phyloP scores from a whole-genome alignment of 2,329 filamentous ascomycete genomes.

The Colletotrichum orchidophilum region DNA sequence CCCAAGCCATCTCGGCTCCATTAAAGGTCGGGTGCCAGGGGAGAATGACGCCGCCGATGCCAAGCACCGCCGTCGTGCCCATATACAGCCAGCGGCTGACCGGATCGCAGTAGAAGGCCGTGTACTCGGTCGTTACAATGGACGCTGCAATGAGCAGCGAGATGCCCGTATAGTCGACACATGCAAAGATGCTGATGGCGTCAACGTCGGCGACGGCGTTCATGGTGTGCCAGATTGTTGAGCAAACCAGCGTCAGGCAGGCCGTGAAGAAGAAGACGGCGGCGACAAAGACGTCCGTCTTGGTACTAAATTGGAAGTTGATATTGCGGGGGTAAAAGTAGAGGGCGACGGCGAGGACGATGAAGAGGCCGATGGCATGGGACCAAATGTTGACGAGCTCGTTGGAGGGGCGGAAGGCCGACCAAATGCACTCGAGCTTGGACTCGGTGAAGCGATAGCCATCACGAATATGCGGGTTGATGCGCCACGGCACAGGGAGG shows the following conservation, averaged over 20 bases:
- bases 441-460: constrained; percentile 96
- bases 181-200: constrained; percentile 93
- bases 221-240: constrained; percentile 98
- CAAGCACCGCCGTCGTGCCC: constrained; percentile 79
- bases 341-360: constrained; percentile 89
- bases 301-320: constrained; percentile 88
- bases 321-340: constrained; percentile 93
- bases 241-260: constrained; percentile 94
- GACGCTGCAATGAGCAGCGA: constrained; percentile 93
- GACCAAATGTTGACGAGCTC: constrained; percentile 99
- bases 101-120: constrained; percentile 98
- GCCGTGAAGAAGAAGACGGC: constrained; percentile 96
- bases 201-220: constrained; percentile 92
- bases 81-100: constrained; percentile 89
- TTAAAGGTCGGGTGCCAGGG: constrained; percentile 98
- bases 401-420: constrained; percentile 86
- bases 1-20: constrained; percentile 89
- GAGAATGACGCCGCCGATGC: constrained; percentile 86
- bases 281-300: constrained; percentile 88
- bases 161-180: constrained; percentile 98
- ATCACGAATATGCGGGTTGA: constrained; percentile 91
- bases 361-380: constrained; percentile 86
- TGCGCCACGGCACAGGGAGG: constrained; percentile 88
- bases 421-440: constrained; percentile 87
- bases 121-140: constrained; percentile 98